These are phyloP conservation scores for Rhododendron molle DNA, from an alignment of 148 eudicot species.

Conservation along the genomic window DNA sequence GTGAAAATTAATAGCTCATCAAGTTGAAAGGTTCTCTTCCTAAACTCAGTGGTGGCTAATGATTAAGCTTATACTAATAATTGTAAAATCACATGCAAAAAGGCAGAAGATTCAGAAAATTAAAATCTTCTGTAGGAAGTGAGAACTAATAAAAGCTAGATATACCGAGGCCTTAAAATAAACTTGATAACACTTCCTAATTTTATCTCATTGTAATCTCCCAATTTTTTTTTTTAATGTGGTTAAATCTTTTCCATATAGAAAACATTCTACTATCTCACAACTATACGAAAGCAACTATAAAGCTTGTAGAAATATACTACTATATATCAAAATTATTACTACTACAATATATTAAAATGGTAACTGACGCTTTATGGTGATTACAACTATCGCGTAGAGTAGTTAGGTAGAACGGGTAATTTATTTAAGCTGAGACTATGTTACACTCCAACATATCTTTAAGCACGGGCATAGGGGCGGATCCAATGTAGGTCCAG, in stretches of 20 bases:
- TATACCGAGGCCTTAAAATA: not conserved
- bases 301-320: too few relatives aligned
- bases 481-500: too few relatives aligned
- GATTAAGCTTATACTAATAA: too few relatives aligned
- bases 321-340: too few relatives aligned
- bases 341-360: too few relatives aligned
- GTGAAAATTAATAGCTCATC: not conserved
- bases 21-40: not conserved
- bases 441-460: too few relatives aligned
- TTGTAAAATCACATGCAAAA: not conserved
- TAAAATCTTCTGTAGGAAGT: not conserved
- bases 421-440: too few relatives aligned
- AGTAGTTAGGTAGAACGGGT: too few relatives aligned
- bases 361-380: too few relatives aligned
- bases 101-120: not conserved
- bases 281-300: too few relatives aligned
- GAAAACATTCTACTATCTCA: not conserved
- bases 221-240: not conserved
- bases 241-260: not conserved
- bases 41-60: not conserved
- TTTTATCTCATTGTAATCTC: not conserved
- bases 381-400: too few relatives aligned
- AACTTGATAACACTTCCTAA: not conserved
- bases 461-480: too few relatives aligned
- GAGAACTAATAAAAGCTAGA: slow-evolving; percentile 1